These are phyloP conservation scores for Annona squamosa DNA, from an alignment of 164 flowering plant species.

Conservation along the genomic window DNA sequence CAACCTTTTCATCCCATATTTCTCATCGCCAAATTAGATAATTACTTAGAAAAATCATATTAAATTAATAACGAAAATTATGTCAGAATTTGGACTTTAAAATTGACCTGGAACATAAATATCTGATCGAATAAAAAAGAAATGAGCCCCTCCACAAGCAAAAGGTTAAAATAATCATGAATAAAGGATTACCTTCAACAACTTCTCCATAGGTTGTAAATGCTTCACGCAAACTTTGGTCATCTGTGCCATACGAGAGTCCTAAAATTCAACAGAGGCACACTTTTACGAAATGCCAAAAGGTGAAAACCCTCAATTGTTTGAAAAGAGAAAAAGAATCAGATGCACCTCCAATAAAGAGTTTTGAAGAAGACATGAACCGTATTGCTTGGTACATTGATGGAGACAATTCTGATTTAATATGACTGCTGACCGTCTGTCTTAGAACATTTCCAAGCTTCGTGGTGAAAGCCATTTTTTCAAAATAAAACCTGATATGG, in stretches of 20 bases:
- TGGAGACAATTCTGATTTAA: constrained; percentile 21
- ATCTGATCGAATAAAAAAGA: too few species aligned
- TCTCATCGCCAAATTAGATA: too few species aligned
- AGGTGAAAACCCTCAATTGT: not conserved
- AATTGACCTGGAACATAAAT: too few species aligned
- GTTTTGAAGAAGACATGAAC: constrained; percentile 45
- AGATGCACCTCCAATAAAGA: constrained; percentile 46
- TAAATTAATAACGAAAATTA: too few species aligned
- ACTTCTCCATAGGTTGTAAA: constrained; percentile 38
- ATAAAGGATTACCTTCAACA: constrained; percentile 26
- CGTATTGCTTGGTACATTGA: constrained; percentile 39
- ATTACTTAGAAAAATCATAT: too few species aligned
- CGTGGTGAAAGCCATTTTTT: constrained; percentile 33
- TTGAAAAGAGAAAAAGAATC: not conserved
- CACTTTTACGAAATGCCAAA: not conserved
- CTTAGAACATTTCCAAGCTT: constrained; percentile 37
- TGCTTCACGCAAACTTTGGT: constrained; percentile 30
- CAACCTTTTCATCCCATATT: too few species aligned
- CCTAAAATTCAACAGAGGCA: constrained; percentile 21
- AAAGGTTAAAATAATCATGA: too few species aligned
- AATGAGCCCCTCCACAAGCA: too few species aligned
- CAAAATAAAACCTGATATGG: not conserved
- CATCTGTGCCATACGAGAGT: constrained; percentile 38
- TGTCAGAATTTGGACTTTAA: too few species aligned
- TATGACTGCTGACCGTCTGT: constrained; percentile 25